These are phyloP conservation scores for Alloascoidea africana DNA, from an alignment of 805 yeast genomes.

Conservation along the genomic window DNA sequence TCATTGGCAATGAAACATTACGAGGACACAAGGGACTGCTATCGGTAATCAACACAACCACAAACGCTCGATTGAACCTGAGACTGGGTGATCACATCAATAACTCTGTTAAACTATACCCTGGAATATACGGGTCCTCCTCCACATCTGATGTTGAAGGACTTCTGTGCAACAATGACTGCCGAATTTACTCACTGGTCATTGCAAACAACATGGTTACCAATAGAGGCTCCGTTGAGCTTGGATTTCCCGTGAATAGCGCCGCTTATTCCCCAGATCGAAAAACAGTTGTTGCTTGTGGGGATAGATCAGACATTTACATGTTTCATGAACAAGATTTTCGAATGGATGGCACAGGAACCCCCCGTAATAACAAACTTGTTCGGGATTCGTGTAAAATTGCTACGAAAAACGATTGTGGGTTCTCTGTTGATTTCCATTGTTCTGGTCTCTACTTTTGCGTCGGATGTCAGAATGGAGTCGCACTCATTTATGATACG, in stretches of 20 bases:
- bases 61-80: slow-evolving; percentile 30
- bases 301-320: slow-evolving; percentile 60
- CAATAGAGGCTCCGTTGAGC: slow-evolving; percentile 13
- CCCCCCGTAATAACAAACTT: background rate
- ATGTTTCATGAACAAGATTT: slow-evolving; percentile 26
- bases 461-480: slow-evolving; percentile 77
- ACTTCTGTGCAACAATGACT: slow-evolving; percentile 75
- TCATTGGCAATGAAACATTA: slow-evolving; percentile 23
- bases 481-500: slow-evolving; percentile 61
- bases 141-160: slow-evolving; percentile 30
- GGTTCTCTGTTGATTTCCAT: slow-evolving; percentile 70
- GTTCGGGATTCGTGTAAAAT: too few species aligned
- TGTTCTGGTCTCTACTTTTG: slow-evolving; percentile 64
- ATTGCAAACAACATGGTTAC: slow-evolving; percentile 25
- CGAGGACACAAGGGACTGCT: slow-evolving; percentile 46
- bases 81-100: slow-evolving; percentile 72
- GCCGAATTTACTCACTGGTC: slow-evolving; percentile 48
- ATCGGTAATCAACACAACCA: slow-evolving; percentile 36
- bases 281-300: slow-evolving; percentile 47
- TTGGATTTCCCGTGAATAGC: slow-evolving; percentile 62
- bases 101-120: slow-evolving; percentile 41
- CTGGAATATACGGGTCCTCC: slow-evolving; percentile 28
- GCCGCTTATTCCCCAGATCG: slow-evolving; percentile 53
- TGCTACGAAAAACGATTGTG: slow-evolving; percentile 16
- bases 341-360: background rate